Evolutionary conservation across 2,329 filamentous ascomycete genomes (phyloP).

Genomic region (Dactylellina drechsleri): DNA sequence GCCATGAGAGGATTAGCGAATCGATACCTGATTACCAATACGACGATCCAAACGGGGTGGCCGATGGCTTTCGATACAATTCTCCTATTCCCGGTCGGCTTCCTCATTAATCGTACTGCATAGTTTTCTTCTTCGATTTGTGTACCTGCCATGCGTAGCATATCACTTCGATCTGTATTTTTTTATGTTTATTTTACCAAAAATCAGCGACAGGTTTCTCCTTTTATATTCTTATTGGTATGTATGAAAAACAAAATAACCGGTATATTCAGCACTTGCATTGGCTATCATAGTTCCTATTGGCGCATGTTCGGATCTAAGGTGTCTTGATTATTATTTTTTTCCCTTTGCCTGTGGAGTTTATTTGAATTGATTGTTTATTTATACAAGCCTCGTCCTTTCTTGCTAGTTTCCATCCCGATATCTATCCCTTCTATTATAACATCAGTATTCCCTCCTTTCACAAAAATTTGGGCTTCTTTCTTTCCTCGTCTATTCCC

Average conservation of each 20-base stretch:
- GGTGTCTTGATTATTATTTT: constrained; percentile 29
- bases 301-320: constrained; percentile 30
- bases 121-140: no score
- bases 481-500: neutral
- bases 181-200: constrained; percentile 4
- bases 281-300: constrained; percentile 1
- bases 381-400: neutral
- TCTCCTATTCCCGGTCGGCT: constrained; percentile 22
- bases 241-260: constrained; percentile 8
- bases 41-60: constrained; percentile 46
- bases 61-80: constrained; percentile 49
- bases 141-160: no score
- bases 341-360: neutral
- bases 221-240: constrained; percentile 3
- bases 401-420: neutral
- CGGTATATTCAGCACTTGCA: constrained; percentile 7
- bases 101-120: neutral
- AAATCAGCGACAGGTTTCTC: neutral
- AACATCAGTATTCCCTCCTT: no score
- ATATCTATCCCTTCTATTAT: neutral
- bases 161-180: no score
- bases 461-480: no score
- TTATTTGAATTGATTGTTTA: neutral
- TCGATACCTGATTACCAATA: constrained; percentile 46
- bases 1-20: constrained; percentile 8